These are phyloP conservation scores for Tardiomyces blankii DNA, from an alignment of 1,139 yeast genomes.

Conservation along the genomic window DNA sequence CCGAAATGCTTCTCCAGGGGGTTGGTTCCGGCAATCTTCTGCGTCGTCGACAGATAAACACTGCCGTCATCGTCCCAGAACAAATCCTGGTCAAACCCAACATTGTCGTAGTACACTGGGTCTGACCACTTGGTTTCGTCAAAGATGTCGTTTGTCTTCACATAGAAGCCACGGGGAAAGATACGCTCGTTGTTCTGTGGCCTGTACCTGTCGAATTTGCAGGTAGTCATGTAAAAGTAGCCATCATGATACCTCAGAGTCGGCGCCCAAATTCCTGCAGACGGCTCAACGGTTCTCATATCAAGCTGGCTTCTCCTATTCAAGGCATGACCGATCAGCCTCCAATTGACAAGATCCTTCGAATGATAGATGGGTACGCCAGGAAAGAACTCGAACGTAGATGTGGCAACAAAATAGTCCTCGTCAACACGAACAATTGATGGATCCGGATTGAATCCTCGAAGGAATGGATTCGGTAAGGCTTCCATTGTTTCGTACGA, in stretches of 20 bases:
- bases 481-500: too few relatives aligned
- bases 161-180: slow-evolving; percentile 1
- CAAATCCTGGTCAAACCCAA: slow-evolving; percentile 1
- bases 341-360: neutral
- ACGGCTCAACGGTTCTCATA: neutral
- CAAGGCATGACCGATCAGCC: neutral
- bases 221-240: neutral
- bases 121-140: slow-evolving; percentile 1
- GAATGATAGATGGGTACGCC: slow-evolving; percentile 1
- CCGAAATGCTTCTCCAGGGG: neutral
- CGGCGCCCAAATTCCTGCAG: slow-evolving; percentile 2
- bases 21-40: neutral
- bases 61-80: slow-evolving; percentile 1
- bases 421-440: slow-evolving; percentile 1
- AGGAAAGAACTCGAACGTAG: slow-evolving; percentile 1
- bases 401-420: slow-evolving; percentile 1
- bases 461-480: neutral
- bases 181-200: neutral
- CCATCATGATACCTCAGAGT: slow-evolving; percentile 1
- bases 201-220: neutral
- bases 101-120: neutral
- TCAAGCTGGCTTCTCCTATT: slow-evolving; percentile 1
- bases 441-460: slow-evolving; percentile 1
- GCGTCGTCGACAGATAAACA: neutral
- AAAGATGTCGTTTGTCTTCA: neutral